phyloP scores from a whole-genome alignment of 352 stramenopile species.

The Ophiocytium majus region DNA sequence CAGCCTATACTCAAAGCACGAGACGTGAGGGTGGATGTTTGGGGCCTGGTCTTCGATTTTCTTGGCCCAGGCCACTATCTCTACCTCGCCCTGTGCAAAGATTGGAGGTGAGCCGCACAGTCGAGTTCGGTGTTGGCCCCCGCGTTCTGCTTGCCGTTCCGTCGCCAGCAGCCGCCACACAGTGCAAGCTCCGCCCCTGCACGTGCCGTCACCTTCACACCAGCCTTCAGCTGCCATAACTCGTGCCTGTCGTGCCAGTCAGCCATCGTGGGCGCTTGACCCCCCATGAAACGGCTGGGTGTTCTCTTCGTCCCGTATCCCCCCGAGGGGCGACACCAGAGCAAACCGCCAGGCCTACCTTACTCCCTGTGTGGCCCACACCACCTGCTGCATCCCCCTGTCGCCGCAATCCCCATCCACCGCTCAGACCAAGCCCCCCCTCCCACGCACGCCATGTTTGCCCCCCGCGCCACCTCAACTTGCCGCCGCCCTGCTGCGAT shows the following conservation, averaged over 20 bases:
- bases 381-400: too few species aligned
- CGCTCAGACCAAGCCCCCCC: too few species aligned
- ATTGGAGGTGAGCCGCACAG: neutral
- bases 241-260: neutral
- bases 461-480: too few species aligned
- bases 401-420: too few species aligned
- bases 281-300: neutral
- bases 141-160: neutral
- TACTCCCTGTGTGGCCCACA: too few species aligned
- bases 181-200: too few species aligned
- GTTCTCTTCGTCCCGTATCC: too few species aligned
- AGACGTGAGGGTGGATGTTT: neutral
- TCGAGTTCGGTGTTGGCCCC: neutral
- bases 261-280: neutral
- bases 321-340: too few species aligned
- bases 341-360: too few species aligned
- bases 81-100: neutral
- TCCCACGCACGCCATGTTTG: too few species aligned
- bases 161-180: neutral
- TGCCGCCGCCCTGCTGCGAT: too few species aligned
- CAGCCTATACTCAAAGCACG: neutral
- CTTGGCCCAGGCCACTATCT: neutral
- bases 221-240: neutral
- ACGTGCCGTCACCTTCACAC: too few species aligned
- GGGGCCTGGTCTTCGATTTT: neutral